phyloP scores from a whole-genome alignment of 192 early-diverging fungal species.

The Coemansia sp. region DNA sequence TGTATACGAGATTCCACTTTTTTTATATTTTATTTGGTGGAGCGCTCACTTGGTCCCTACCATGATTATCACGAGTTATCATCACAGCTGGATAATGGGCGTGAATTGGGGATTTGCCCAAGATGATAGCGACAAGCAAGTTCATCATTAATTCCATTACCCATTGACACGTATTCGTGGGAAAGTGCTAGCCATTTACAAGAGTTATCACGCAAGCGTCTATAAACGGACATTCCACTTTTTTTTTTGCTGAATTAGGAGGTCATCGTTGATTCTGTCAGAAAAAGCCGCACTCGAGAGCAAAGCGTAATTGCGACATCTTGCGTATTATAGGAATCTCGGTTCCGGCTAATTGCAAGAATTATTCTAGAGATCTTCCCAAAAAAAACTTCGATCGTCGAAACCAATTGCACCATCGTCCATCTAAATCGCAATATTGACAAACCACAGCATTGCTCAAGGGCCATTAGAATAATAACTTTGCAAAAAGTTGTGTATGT shows the following conservation, averaged over 20 bases:
- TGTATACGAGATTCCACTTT: not conserved
- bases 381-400: not conserved
- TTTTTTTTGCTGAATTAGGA: not conserved
- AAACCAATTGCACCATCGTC: not conserved
- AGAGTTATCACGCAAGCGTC: not conserved
- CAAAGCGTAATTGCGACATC: not conserved
- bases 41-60: not conserved
- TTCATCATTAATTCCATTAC: not conserved
- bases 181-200: not conserved
- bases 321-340: not conserved
- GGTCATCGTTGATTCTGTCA: not conserved
- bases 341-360: not conserved
- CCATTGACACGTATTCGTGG: not conserved
- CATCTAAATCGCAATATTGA: slow-evolving; percentile 5
- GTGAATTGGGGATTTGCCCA: not conserved
- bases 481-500: not conserved
- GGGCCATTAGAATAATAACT: too few relatives aligned
- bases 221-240: not conserved
- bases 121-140: not conserved
- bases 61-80: not conserved
- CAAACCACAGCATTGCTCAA: not conserved
- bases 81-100: not conserved
- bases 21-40: not conserved
- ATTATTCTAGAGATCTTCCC: not conserved
- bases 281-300: not conserved